These are phyloP conservation scores for Penicillium salamii DNA, from an alignment of 495 filamentous ascomycete species.

Conservation along the genomic window DNA sequence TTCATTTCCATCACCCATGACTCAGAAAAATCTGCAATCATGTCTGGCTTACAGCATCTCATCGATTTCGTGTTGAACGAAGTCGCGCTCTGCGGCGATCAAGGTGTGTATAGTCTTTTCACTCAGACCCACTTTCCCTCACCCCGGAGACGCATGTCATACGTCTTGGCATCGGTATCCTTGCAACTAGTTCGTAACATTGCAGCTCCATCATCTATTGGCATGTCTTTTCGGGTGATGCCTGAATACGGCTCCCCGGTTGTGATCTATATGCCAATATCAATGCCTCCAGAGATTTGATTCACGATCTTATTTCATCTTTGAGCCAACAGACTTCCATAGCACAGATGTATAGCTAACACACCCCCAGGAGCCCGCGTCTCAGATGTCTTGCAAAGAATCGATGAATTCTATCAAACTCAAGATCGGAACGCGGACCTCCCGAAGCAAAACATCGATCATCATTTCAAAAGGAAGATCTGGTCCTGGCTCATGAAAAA, in stretches of 20 bases:
- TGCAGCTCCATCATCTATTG: too few relatives aligned
- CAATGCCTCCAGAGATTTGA: too few relatives aligned
- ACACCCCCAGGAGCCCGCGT: conserved; percentile 37
- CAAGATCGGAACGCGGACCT: conserved; percentile 15
- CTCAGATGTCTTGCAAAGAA: conserved; percentile 34
- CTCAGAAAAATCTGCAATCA: conserved; percentile 32
- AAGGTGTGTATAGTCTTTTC: conserved; percentile 55
- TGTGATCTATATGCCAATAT: too few relatives aligned
- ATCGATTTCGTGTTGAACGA: conserved; percentile 68
- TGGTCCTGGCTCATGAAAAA: conserved; percentile 57
- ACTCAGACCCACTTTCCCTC: conserved; percentile 23
- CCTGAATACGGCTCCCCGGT: too few relatives aligned
- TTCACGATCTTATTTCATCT: too few relatives aligned
- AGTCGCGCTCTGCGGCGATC: conserved; percentile 65
- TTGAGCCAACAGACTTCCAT: not conserved
- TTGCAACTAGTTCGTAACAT: not conserved
- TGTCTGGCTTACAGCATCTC: conserved; percentile 68
- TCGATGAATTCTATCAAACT: conserved; percentile 39
- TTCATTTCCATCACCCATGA: not conserved
- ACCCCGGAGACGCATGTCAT: conserved; percentile 10
- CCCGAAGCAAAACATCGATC: conserved; percentile 39
- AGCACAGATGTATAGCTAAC: conserved; percentile 8
- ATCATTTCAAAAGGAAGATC: conserved; percentile 48
- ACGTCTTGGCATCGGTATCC: conserved; percentile 1
- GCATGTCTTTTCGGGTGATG: too few relatives aligned